Percentiles rank a stretch among this genome's conserved stretches.
Conservation (phyloP, 345 rosid species). For the Isatis tinctoria region DNA sequence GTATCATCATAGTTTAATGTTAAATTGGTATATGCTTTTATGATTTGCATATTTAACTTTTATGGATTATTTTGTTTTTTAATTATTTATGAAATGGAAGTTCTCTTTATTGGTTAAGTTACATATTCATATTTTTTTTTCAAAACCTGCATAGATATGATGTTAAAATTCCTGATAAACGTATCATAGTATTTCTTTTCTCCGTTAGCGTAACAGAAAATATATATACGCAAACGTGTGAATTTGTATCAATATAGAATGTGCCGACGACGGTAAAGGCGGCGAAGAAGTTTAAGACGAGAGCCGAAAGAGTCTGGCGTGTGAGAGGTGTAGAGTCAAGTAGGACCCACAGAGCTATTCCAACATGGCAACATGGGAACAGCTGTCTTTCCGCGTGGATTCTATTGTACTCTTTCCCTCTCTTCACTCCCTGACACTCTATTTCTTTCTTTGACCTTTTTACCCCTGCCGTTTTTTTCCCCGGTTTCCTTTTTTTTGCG, state of each 20-base stretch:
- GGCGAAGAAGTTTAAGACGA: background rate
- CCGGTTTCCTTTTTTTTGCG: too few species aligned
- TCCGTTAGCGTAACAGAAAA: too few species aligned
- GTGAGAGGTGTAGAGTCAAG: background rate
- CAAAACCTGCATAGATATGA: too few species aligned
- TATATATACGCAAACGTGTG: background rate
- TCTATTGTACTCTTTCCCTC: conserved; percentile 3
- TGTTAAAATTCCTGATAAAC: too few species aligned
- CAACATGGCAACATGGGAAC: conserved; percentile 36
- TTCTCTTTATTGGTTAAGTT: too few species aligned
- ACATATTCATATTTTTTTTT: too few species aligned
- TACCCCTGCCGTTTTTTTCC: conserved; percentile 9
- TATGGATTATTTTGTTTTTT: too few species aligned
- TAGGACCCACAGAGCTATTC: conserved; percentile 17
- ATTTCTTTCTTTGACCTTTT: background rate
- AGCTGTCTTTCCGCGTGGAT: conserved; percentile 38
- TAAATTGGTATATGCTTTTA: too few species aligned
- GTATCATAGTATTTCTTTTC: too few species aligned
- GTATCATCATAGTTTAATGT: too few species aligned
- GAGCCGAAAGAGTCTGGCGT: background rate
- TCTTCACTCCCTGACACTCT: background rate
- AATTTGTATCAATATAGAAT: background rate
- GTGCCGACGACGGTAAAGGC: background rate
- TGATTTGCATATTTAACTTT: too few species aligned
- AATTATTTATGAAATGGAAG: too few species aligned